Base-by-base conservation (phyloP, 768 basidiomycete genomes). In the Pleurotus citrinopileatus region DNA sequence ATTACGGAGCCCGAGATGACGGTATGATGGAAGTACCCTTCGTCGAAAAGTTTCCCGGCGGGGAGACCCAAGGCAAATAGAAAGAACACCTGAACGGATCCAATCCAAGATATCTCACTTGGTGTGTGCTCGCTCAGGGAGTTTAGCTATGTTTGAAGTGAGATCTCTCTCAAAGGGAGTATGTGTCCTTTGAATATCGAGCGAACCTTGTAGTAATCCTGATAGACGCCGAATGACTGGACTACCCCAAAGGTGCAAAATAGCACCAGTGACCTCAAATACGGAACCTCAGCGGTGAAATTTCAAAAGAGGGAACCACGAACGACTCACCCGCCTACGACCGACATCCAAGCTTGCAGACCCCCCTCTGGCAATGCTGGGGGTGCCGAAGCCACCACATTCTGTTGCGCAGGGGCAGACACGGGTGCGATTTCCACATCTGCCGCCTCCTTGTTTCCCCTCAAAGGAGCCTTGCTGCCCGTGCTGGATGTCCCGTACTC, bases 231-330 rank as follows among this genome's bases (percentile, higher is more conserved):
- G 56, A 76, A 78, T 6, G 76, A 75, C 53, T 78, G 76, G 8
- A 78, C 73, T 3, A 73, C 70, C 5, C 79, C 78, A 57, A 80
- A 78, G 0, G 77, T 77, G 58, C 75, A 76, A 48, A 79, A 80
- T 3, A 73, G 64, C 9, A 75, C 66, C 63, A 79, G 69, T 6
- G 64, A 65, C 25, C 78, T 78, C 43, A 29, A 22, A 26, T 2
- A 22, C 26, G 42, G 19, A 46, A 17, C 25, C 23, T 53, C 17
- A 29, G 51, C 27, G 36, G 17, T 27, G 12, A 44, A 29, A 17
- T 32, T 25, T n/a, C 53, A 32, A 40, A 42, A 47, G 47, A 22
- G 25, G 52, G 32, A 36, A n/a, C 26, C 8, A 29, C 12, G 4
- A n/a, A 32, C 53, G 52, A 63, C 75, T 36, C 59, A 76, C 78